These are phyloP conservation scores for Teunomyces pallodes DNA, from an alignment of 805 yeast species.

Conservation along the genomic window DNA sequence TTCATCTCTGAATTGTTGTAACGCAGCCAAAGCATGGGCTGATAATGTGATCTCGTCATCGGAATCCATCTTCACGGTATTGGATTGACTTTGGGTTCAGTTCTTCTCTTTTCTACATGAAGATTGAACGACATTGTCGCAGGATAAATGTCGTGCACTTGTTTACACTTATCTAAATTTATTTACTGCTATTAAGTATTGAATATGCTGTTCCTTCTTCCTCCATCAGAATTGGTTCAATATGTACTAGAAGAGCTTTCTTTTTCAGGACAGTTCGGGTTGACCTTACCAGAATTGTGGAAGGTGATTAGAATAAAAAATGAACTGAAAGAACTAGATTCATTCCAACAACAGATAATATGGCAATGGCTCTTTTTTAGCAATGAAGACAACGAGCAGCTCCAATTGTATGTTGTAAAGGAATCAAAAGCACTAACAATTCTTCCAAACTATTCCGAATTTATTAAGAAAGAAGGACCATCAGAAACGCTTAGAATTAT, in stretches of 20 bases:
- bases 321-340: slow-evolving; percentile 23
- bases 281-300: slow-evolving; percentile 30
- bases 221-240: slow-evolving; percentile 21
- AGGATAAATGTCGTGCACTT: neutral
- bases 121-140: neutral
- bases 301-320: slow-evolving; percentile 16
- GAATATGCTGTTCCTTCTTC: slow-evolving; percentile 15
- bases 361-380: slow-evolving; percentile 40
- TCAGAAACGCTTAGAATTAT: slow-evolving; percentile 18
- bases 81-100: neutral
- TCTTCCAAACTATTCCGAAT: slow-evolving; percentile 17
- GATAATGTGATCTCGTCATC: slow-evolving; percentile 48
- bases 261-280: slow-evolving; percentile 32
- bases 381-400: slow-evolving; percentile 10
- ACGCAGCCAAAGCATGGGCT: slow-evolving; percentile 50
- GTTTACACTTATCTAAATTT: neutral
- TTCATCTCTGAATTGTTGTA: slow-evolving; percentile 64
- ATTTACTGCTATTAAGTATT: neutral
- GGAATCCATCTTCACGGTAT: slow-evolving; percentile 26
- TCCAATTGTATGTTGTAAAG: slow-evolving; percentile 13
- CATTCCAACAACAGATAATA: slow-evolving; percentile 34
- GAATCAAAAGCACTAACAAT: slow-evolving; percentile 13
- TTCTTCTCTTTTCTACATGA: neutral
- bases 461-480: slow-evolving; percentile 14
- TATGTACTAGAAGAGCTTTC: slow-evolving; percentile 25